Evolutionary conservation across 768 basidiomycete species (phyloP), one percentile per base, ranked within the genome.

Genomic region (Psilocybe sp.): DNA sequence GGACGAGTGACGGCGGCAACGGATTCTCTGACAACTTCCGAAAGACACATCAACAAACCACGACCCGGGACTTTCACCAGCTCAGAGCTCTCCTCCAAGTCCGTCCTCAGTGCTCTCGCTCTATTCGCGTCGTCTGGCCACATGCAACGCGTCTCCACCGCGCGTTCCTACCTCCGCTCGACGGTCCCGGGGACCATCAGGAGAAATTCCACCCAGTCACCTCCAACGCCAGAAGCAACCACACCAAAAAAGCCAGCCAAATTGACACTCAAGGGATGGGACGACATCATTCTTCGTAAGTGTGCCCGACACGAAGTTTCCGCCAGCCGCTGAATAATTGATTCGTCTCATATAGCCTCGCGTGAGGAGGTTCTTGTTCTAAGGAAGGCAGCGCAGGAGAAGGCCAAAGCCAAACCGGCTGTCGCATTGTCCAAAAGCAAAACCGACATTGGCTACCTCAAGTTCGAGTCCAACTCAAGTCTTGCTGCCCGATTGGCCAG

Each of bases 211-310:
- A 28, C 23, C 23, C 4, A 28, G 23, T 28, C 7, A 28, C 23
- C 3, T 28, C 23, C 23, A 28, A 28, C 23, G 23, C 23, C 23
- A 7, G 7, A 28, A 28, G 23, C 23, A 3, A 7, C 23, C 23
- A 7, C 23, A 28, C 23, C 23, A 7, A 28, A 28, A 28, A 28
- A 28, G 23, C 23, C 23, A 28, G 23, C 23, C 23, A 28, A 28
- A 7, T 28, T 28, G 23, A 28, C 23, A 28, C 4, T 28, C 23
- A 28, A 28, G 7, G 23, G 23, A 28, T 55, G 48, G 53, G 57
- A 52, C 20, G 53, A 58, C 16, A 50, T 74, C 43, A 33, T 51
- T 41, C 73, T 73, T 56, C 70, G 73, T 72, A 60, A 56, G 71
- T 65, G 7, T 28, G 4, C 35, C 11, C 32, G 28, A 33, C 3